phyloP scores from a whole-genome alignment of 148 eudicot species.

The Chenopodium album region DNA sequence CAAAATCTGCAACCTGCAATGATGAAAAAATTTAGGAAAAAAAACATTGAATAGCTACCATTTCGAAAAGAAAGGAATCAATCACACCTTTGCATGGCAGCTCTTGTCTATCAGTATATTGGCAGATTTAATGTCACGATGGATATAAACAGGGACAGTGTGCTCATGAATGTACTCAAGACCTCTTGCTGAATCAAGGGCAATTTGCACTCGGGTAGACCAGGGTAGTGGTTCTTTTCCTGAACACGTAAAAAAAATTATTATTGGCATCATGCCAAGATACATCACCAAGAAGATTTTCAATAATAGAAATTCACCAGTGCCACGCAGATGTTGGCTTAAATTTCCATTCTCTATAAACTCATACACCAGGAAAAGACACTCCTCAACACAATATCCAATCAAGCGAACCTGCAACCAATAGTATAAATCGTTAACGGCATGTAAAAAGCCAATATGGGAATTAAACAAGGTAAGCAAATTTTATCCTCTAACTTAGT shows the following conservation, averaged over 20 bases:
- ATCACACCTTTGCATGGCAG: conserved; percentile 42
- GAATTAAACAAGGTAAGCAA: not conserved
- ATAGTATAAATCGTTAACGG: conserved; percentile 2
- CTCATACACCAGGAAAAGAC: conserved; percentile 82
- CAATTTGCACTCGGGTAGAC: conserved; percentile 42
- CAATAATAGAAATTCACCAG: conserved; percentile 43
- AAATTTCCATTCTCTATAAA: conserved; percentile 83
- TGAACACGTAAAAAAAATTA: conserved; percentile 16
- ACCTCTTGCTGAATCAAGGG: conserved; percentile 49
- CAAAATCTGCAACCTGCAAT: conserved; percentile 81
- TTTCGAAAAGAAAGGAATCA: not conserved
- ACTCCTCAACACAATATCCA: conserved; percentile 83
- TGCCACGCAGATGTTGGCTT: conserved; percentile 73
- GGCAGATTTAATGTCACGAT: conserved; percentile 47
- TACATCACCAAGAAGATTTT: conserved; percentile 7
- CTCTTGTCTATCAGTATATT: conserved; percentile 44
- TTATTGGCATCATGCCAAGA: not conserved
- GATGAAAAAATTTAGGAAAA: conserved; percentile 14
- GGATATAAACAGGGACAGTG: conserved; percentile 45
- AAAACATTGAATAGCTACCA: not conserved
- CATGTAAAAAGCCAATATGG: not conserved
- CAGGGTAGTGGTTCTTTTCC: conserved; percentile 52
- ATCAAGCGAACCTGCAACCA: conserved; percentile 74
- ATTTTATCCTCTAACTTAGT: not conserved
- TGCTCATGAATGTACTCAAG: conserved; percentile 53